Conservation (phyloP, 2,329 filamentous ascomycete species). For the Trichoderma endophyticum region DNA sequence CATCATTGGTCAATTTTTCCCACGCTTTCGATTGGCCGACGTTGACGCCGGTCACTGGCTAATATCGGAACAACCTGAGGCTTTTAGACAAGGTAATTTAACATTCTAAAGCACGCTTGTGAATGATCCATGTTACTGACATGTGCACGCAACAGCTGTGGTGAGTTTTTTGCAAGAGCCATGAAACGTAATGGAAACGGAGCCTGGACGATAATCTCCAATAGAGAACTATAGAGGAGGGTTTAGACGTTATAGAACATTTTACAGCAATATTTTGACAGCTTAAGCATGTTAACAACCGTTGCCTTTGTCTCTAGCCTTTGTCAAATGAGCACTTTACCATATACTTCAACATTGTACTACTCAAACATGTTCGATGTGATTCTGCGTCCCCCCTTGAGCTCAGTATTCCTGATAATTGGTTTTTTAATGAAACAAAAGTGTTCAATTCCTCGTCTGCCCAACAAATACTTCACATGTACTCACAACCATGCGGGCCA, state of each 20-base stretch:
- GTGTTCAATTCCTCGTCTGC: not conserved
- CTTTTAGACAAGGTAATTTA: slow-evolving; percentile 65
- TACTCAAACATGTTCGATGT: not conserved
- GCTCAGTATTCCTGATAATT: not conserved
- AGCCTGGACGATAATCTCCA: not conserved
- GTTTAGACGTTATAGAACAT: not conserved
- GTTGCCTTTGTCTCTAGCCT: not conserved
- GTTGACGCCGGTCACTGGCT: slow-evolving; percentile 83
- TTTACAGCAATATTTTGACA: not conserved
- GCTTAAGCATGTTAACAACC: not conserved
- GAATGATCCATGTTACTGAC: not conserved
- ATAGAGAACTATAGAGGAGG: not conserved
- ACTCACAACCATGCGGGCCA: not conserved
- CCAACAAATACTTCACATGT: not conserved
- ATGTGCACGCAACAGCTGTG: not conserved
- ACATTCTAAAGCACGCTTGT: not conserved
- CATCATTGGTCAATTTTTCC: slow-evolving; percentile 79
- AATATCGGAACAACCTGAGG: slow-evolving; percentile 81
- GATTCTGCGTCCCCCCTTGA: not conserved
- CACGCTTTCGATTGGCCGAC: slow-evolving; percentile 68
- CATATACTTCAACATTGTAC: not conserved
- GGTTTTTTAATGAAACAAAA: not conserved
- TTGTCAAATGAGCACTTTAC: not conserved
- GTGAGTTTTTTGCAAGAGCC: slow-evolving; percentile 9
- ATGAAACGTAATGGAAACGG: not conserved